Evolutionary conservation across 306 rosid genomes (phyloP).

Genomic region (apple (Malus domestica)): DNA sequence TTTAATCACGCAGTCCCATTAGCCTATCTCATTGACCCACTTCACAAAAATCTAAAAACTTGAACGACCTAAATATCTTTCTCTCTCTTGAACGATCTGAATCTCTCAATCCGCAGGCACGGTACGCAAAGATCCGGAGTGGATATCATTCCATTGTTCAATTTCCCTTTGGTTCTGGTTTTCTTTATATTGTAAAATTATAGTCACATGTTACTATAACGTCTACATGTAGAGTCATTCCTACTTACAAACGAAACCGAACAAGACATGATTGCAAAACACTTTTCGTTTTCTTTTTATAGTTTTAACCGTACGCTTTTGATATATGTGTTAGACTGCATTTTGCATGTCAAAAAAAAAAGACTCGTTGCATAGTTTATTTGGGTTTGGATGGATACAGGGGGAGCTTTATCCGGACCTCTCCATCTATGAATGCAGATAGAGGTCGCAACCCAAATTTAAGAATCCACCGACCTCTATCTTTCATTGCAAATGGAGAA

Average conservation of each 20-base stretch:
- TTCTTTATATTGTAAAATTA: too few species aligned
- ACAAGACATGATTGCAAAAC: background rate
- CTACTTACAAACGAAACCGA: background rate
- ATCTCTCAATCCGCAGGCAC: accelerated
- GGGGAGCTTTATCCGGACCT: background rate
- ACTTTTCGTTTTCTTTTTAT: too few species aligned
- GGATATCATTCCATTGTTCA: background rate
- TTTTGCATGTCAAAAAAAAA: too few species aligned
- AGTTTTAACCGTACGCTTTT: background rate
- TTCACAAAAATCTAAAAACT: too few species aligned
- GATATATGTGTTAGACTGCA: background rate
- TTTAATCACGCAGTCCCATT: too few species aligned
- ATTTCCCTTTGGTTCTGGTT: too few species aligned
- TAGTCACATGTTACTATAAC: background rate
- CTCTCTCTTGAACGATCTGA: too few species aligned
- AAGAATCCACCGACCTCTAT: background rate
- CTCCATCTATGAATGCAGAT: background rate
- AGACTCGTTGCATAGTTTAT: background rate
- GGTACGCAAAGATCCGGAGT: accelerated
- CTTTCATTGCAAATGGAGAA: background rate
- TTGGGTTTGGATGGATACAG: background rate
- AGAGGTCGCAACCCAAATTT: background rate
- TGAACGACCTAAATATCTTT: accelerated
- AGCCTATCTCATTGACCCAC: accelerated
- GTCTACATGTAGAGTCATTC: background rate